Base-by-base conservation (phyloP, 306 rosid species). In the Pyrus bretschneideri region DNA sequence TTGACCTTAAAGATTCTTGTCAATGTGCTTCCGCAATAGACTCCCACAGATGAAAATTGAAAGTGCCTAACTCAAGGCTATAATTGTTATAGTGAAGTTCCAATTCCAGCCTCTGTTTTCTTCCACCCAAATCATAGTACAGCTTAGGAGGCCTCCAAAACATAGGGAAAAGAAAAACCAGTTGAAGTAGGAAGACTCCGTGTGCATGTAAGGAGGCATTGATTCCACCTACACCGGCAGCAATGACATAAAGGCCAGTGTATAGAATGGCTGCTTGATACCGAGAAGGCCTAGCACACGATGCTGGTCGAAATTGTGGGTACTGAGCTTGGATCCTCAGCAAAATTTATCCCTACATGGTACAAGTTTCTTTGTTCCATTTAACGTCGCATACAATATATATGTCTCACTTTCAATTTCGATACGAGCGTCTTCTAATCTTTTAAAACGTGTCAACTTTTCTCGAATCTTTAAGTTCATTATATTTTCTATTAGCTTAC, bases 161-260 rank as follows among this genome's bases (percentile, higher is more conserved):
- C 78, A 71, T 2, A 86, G 6, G 45, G 80, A 72, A 78, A 76
- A 81, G 76, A 81, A 83, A 67, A 76, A 81, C 87, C 86, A 86
- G 29, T 69, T 83, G 84, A 86, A 86, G 85, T 75, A 83, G 54
- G 80, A 67, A 22, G 89, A 75, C 89, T 17, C 89, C 89, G 52
- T 86, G 85, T 64, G 87, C 68, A 22, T 80, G 74, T 57, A 86
- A 81, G 61, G 81, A 38, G 25, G 85, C 78, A 74, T 66, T 78
- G 18, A 76, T n/a, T 40, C 89, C 87, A 21, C 80, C 87, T 5
- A 74, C 58, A 49, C 84, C 84, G 9, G 11, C 22, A 57, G 89
- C 89, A 5, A 68, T 38, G 8, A 58, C 51, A 67, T 81, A 76
- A 60, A 83, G 73, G 21, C 89, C 89, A 2, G 46, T 52, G 44